These are phyloP conservation scores for Acrocalymma vagum DNA, from an alignment of 2,329 filamentous ascomycete species.

Conservation along the genomic window DNA sequence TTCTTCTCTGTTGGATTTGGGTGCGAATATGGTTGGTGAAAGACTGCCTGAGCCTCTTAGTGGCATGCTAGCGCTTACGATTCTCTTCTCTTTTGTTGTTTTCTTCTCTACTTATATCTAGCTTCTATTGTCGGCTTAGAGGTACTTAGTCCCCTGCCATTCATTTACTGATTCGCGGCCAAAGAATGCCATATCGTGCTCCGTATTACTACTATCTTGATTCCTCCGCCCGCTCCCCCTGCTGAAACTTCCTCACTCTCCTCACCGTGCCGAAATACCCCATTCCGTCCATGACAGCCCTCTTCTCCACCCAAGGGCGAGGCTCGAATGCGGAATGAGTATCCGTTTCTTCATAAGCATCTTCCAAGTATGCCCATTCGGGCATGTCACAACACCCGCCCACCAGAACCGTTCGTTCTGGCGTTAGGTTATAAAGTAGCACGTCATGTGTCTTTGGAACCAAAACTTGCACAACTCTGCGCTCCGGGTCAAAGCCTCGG, in stretches of 20 bases:
- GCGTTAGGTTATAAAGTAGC: conserved; percentile 25
- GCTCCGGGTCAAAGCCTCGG: conserved; percentile 70
- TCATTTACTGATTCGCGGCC: too few species aligned
- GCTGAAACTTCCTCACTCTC: conserved; percentile 40
- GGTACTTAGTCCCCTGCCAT: too few species aligned
- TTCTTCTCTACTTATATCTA: too few species aligned
- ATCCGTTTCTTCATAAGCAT: conserved; percentile 21
- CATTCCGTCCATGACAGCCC: conserved; percentile 30
- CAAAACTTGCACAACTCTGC: conserved; percentile 68
- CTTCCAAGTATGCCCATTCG: conserved; percentile 46
- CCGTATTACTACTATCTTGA: too few species aligned
- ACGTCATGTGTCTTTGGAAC: conserved; percentile 62
- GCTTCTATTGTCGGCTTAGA: too few species aligned
- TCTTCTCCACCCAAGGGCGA: conserved; percentile 29
- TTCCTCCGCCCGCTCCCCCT: neutral
- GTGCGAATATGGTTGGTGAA: too few species aligned
- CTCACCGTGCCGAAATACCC: conserved; percentile 38
- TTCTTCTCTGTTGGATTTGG: too few species aligned
- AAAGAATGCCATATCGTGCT: too few species aligned
- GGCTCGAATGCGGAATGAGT: conserved; percentile 1
- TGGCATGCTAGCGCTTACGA: too few species aligned
- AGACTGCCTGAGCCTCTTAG: too few species aligned
- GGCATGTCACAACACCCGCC: conserved; percentile 41
- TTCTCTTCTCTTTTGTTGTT: too few species aligned
- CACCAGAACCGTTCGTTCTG: conserved; percentile 41